Percentiles rank a stretch among this genome's conserved stretches.
phyloP scores from a whole-genome alignment of 805 yeast species.

The Wickerhamomyces mucosus region DNA sequence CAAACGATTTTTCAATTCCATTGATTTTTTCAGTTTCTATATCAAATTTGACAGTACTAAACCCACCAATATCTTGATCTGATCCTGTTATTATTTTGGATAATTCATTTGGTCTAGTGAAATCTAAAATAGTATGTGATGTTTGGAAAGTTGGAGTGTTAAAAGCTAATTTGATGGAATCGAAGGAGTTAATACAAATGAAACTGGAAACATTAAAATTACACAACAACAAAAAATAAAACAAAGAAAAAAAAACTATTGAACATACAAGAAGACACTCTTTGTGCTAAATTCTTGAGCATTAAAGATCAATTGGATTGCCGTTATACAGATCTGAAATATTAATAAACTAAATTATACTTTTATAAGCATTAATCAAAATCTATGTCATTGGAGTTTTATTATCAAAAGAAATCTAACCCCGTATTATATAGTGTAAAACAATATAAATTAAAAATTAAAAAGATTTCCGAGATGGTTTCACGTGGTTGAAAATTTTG shows the following conservation, averaged over 20 bases:
- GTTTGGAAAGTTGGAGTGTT: constrained; percentile 11
- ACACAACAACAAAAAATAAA: neutral
- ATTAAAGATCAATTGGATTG: too few relatives aligned
- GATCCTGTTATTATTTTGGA: constrained; percentile 48
- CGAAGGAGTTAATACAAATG: neutral
- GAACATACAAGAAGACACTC: constrained; percentile 2
- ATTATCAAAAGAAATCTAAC: too few relatives aligned
- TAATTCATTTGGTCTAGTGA: constrained; percentile 40
- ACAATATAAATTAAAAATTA: too few relatives aligned
- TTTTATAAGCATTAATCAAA: too few relatives aligned
- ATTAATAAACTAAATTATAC: too few relatives aligned
- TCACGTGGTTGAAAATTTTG: too few relatives aligned
- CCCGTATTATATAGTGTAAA: too few relatives aligned
- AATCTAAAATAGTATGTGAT: constrained; percentile 44
- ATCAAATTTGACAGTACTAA: constrained; percentile 50
- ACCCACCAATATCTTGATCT: constrained; percentile 75
- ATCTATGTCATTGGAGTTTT: too few relatives aligned
- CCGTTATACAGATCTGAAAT: too few relatives aligned
- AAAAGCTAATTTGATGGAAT: constrained; percentile 7
- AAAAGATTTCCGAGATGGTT: too few relatives aligned
- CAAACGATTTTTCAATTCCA: constrained; percentile 25
- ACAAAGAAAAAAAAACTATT: neutral
- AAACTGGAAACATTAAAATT: neutral
- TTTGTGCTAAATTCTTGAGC: constrained; percentile 2
- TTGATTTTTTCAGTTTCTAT: constrained; percentile 22